Conservation (phyloP, 2,329 filamentous ascomycete genomes). For the Cordyceps cicadae region DNA sequence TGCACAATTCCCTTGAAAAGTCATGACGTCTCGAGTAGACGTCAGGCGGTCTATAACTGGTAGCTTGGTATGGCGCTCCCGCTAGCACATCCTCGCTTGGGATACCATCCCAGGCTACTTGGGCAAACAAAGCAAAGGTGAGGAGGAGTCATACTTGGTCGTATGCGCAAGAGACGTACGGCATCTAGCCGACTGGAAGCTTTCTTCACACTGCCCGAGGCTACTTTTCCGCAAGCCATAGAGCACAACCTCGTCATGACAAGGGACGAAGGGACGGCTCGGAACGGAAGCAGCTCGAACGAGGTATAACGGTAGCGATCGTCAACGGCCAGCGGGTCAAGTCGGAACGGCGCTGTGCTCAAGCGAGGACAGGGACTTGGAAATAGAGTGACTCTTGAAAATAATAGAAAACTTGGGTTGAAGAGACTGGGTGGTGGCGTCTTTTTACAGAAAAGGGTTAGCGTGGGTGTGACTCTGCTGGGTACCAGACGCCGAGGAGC, state of each 20-base stretch:
- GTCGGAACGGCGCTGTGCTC: not conserved
- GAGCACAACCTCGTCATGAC: not conserved
- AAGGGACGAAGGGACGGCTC: not conserved
- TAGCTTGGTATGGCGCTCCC: not conserved
- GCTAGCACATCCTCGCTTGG: not conserved
- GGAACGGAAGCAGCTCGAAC: not conserved
- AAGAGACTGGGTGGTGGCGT: not conserved
- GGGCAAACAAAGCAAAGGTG: not conserved
- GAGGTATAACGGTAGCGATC: not conserved
- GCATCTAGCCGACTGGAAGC: not conserved
- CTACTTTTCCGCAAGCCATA: not conserved
- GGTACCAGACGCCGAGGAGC: conserved; percentile 1
- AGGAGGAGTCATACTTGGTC: not conserved
- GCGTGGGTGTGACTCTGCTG: not conserved
- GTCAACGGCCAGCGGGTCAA: conserved; percentile 5
- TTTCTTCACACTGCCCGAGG: not conserved
- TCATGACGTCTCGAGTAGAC: not conserved
- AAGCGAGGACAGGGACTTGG: not conserved
- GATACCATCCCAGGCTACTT: not conserved
- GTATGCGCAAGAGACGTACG: not conserved
- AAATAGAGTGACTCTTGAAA: not conserved
- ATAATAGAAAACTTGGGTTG: not conserved
- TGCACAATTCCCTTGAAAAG: not conserved
- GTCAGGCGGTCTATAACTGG: not conserved
- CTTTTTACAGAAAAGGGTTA: not conserved